These are phyloP conservation scores for Golubevia sp. DNA, from an alignment of 1,284 basidiomycete genomes.

Conservation along the genomic window DNA sequence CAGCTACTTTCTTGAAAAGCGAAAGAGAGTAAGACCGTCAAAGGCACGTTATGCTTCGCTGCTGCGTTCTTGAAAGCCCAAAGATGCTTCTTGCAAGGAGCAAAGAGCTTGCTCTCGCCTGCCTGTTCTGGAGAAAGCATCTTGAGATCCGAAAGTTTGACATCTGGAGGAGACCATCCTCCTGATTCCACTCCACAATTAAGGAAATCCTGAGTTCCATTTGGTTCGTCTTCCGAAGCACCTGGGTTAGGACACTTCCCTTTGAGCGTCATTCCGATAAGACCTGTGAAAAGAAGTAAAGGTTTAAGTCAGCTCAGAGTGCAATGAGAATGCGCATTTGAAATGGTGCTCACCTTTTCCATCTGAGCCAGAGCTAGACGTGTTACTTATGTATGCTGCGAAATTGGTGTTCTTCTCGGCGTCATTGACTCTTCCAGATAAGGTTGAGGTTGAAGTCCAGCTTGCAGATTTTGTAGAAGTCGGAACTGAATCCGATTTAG, in stretches of 20 bases:
- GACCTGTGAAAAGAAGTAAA: not conserved
- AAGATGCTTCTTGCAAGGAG: constrained; percentile 27
- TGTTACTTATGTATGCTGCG: too few relatives aligned
- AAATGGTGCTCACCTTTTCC: too few relatives aligned
- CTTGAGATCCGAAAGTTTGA: constrained; percentile 31
- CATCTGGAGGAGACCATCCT: constrained; percentile 35
- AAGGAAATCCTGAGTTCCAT: constrained; percentile 37
- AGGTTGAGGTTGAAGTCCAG: too few relatives aligned
- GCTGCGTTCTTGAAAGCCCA: constrained; percentile 31
- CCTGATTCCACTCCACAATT: constrained; percentile 36
- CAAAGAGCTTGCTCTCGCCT: constrained; percentile 19
- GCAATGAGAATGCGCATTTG: too few relatives aligned
- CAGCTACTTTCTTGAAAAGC: constrained; percentile 48
- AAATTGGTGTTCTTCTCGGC: too few relatives aligned
- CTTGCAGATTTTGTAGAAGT: too few relatives aligned
- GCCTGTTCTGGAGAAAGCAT: constrained; percentile 20
- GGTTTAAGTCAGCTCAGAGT: too few relatives aligned
- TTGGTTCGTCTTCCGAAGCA: constrained; percentile 28
- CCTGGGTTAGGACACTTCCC: constrained; percentile 2
- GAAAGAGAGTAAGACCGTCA: constrained; percentile 39
- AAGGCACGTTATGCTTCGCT: constrained; percentile 26
- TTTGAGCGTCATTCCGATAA: constrained; percentile 7
- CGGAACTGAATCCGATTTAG: too few relatives aligned
- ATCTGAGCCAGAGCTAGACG: too few relatives aligned
- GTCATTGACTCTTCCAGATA: too few relatives aligned